Evolutionary conservation across 164 flowering plant species (phyloP), one percentile per base, ranked within the genome.

Genomic region (Saururus chinensis): DNA sequence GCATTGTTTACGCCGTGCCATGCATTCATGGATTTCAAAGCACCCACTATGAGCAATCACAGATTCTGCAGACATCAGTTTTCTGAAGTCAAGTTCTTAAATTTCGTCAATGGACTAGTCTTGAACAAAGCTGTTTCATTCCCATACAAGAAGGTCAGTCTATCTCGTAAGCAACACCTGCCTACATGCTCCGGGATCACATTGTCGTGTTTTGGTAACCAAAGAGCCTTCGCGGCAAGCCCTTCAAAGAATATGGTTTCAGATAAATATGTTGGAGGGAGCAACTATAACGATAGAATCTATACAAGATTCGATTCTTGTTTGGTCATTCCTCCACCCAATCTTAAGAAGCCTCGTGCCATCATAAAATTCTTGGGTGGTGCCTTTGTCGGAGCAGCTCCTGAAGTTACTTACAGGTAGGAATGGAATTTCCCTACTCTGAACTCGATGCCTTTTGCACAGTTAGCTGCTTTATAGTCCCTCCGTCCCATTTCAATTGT

Each of bases 361-460:
- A 75, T 93, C 57, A 75, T 93, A 73, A 82, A 89, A 60, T 89
- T 89, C 77, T 60, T 93, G 42, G 98, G 96, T 24, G 98, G 98
- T 42, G 98, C 98, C 26, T 93, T 93, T 68, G 73, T 93, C 68
- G 97, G 97, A 59, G 96, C 96, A 37, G 85, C 88, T 64, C 97
- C 98, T 66, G 92, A 93, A 73, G 90, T 81, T 59, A 81, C 95
- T 22, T 93, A 89, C 72, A 70, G 96, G 98, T 88, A 30, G 26
- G n/a, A n/a, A n/a, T n/a, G n/a, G n/a, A n/a, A n/a, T n/a, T n/a
- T n/a, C n/a, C n/a, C 37, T 30, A 30, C 6, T 30, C 2, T 30
- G 2, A 30, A 30, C 6, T 6, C 6, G 6, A 30, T 30, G 37
- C 2, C 37, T 30, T 30, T 30, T 30, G 37, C 37, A 30, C 37